Percentiles rank a stretch among this genome's conserved stretches.
Evolutionary conservation across 2,329 filamentous ascomycete species (phyloP).

Genomic region (Ophiocordyceps camponoti-floridani): DNA sequence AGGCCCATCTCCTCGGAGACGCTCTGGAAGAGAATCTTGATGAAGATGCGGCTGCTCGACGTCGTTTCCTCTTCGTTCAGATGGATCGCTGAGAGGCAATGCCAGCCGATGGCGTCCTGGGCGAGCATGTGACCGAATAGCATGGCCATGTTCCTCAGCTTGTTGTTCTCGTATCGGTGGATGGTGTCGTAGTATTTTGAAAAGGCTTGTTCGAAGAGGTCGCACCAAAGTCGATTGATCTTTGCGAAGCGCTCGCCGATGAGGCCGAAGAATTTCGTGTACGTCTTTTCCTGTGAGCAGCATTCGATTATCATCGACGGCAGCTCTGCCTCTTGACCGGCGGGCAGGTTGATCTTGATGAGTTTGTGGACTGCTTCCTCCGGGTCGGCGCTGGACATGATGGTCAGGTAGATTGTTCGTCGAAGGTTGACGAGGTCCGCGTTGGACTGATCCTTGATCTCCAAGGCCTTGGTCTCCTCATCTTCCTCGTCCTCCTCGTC

Average conservation of each 20-base stretch:
- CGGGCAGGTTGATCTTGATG: constrained; percentile 79
- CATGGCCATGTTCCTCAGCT: constrained; percentile 82
- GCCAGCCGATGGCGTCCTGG: constrained; percentile 82
- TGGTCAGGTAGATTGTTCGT: constrained; percentile 89
- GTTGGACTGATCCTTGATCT: constrained; percentile 97
- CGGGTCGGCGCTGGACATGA: constrained; percentile 90
- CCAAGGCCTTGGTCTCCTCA: constrained; percentile 63
- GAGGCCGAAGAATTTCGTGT: constrained; percentile 91
- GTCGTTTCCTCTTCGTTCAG: constrained; percentile 96
- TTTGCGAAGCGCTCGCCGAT: constrained; percentile 93
- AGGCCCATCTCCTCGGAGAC: constrained; percentile 75
- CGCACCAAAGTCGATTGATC: constrained; percentile 85
- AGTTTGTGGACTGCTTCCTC: constrained; percentile 96
- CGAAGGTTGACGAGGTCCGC: constrained; percentile 87
- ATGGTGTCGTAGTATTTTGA: constrained; percentile 93
- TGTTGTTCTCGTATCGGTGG: constrained; percentile 91
- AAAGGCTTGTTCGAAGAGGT: constrained; percentile 82
- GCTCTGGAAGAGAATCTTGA: constrained; percentile 95
- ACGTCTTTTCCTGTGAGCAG: constrained; percentile 90
- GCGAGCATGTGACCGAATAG: constrained; percentile 88
- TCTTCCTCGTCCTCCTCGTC: constrained; percentile 59
- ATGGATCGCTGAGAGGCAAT: constrained; percentile 68
- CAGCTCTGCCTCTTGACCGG: constrained; percentile 74
- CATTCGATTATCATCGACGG: constrained; percentile 96
- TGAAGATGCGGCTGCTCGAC: constrained; percentile 88